phyloP scores from a whole-genome alignment of 176 grass and related monocot genomes.

The Hordeum marinum region DNA sequence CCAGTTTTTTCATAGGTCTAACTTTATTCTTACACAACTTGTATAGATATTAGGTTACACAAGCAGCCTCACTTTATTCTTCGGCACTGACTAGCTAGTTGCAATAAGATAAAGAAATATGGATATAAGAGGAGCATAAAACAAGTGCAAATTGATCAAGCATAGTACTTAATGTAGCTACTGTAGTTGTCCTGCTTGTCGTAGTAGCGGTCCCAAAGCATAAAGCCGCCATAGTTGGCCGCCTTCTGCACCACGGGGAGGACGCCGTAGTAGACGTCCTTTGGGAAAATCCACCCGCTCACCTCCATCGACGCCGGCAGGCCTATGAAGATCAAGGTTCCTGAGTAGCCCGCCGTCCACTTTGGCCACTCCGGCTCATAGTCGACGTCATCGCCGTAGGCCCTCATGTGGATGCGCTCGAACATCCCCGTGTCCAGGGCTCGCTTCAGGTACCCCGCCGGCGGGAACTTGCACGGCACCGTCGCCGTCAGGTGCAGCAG shows the following conservation, averaged over 20 bases:
- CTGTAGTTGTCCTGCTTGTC: not conserved
- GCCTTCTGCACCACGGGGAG: not conserved
- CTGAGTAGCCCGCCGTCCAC: not conserved
- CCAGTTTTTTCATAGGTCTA: no score
- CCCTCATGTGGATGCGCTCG: not conserved
- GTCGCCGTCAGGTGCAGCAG: constrained; percentile 8
- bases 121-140: no score
- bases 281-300: not conserved
- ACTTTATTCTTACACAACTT: no score
- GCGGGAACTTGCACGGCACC: constrained; percentile 3
- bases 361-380: not conserved
- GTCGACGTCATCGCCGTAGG: not conserved
- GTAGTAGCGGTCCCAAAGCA: not conserved
- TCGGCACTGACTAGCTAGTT: no score
- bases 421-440: constrained; percentile 7
- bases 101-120: no score
- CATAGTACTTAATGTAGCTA: not conserved
- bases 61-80: no score
- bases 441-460: not conserved
- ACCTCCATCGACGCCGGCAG: not conserved
- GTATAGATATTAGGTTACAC: no score
- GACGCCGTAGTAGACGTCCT: not conserved
- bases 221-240: constrained; percentile 12
- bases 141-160: no score
- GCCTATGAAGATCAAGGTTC: not conserved